Percentiles rank a stretch among this genome's conserved stretches.
Evolutionary conservation across 2,329 filamentous ascomycete genomes (phyloP).

Genomic region (Zymoseptoria brevis): DNA sequence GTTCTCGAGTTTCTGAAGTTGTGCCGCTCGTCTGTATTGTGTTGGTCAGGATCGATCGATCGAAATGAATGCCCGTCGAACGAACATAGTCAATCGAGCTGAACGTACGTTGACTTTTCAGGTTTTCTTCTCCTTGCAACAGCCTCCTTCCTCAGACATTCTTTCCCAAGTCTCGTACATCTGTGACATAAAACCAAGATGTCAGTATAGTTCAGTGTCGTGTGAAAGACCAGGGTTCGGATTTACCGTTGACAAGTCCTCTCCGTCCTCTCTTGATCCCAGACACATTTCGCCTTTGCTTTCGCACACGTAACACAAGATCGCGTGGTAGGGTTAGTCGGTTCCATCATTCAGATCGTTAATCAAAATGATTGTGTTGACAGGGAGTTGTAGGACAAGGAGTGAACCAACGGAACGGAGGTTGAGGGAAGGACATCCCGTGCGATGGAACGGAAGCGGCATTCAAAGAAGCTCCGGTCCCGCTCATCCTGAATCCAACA

Average conservation of each 20-base stretch:
- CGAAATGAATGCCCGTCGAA: neutral
- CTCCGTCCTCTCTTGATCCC: slow-evolving; percentile 9
- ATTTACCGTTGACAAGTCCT: slow-evolving; percentile 23
- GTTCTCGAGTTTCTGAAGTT: slow-evolving; percentile 28
- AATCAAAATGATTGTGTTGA: neutral
- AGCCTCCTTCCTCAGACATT: slow-evolving; percentile 24
- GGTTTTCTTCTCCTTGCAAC: slow-evolving; percentile 20
- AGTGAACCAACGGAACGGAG: neutral
- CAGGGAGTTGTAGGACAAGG: neutral
- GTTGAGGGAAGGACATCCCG: neutral
- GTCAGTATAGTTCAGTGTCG: neutral
- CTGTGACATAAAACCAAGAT: slow-evolving; percentile 9
- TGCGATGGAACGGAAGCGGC: neutral
- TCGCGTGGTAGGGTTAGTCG: slow-evolving; percentile 5
- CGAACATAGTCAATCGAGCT: neutral
- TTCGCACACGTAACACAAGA: slow-evolving; percentile 26
- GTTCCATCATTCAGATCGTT: neutral
- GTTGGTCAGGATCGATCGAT: slow-evolving; percentile 1
- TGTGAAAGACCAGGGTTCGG: neutral
- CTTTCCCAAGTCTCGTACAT: slow-evolving; percentile 26
- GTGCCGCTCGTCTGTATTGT: slow-evolving; percentile 24
- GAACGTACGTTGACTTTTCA: slow-evolving; percentile 25
- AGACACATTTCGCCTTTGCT: slow-evolving; percentile 30
- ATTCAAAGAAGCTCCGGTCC: neutral
- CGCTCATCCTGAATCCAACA: neutral